Evolutionary conservation across 495 filamentous ascomycete species (phyloP).

Genomic region (Cairneyella variabilis): DNA sequence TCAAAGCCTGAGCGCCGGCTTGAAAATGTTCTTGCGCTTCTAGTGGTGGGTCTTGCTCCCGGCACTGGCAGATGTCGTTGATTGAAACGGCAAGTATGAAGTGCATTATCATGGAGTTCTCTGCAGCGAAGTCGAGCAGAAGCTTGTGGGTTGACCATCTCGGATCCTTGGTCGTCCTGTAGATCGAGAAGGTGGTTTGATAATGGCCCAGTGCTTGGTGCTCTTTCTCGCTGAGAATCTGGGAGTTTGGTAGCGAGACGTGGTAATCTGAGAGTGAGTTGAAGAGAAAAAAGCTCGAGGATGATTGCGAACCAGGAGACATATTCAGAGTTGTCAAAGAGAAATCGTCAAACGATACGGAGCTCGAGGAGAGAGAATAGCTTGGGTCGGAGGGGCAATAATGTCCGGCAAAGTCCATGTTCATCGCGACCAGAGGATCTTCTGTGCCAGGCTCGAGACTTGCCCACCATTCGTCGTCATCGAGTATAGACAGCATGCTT

Average conservation of each 20-base stretch:
- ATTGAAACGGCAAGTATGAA: conserved; percentile 15
- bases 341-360: too few species aligned
- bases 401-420: neutral
- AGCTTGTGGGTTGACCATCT: conserved; percentile 13
- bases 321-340: too few species aligned
- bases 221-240: neutral
- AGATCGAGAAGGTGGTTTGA: conserved; percentile 6
- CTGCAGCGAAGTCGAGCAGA: neutral
- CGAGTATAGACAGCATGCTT: neutral
- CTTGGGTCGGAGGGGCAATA: too few species aligned
- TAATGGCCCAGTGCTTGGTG: conserved; percentile 6
- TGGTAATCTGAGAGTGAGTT: neutral
- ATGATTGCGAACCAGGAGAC: too few species aligned
- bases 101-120: conserved; percentile 11
- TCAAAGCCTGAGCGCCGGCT: neutral
- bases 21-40: conserved; percentile 4
- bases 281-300: too few species aligned
- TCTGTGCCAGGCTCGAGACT: neutral
- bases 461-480: neutral
- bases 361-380: too few species aligned
- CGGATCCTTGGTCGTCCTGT: conserved; percentile 9
- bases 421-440: neutral
- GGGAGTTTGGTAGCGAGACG: neutral
- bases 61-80: conserved; percentile 7
- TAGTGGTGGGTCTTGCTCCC: neutral